Evolutionary conservation across 257 asterid genomes (phyloP).

Genomic region (Forsythia suspensa): DNA sequence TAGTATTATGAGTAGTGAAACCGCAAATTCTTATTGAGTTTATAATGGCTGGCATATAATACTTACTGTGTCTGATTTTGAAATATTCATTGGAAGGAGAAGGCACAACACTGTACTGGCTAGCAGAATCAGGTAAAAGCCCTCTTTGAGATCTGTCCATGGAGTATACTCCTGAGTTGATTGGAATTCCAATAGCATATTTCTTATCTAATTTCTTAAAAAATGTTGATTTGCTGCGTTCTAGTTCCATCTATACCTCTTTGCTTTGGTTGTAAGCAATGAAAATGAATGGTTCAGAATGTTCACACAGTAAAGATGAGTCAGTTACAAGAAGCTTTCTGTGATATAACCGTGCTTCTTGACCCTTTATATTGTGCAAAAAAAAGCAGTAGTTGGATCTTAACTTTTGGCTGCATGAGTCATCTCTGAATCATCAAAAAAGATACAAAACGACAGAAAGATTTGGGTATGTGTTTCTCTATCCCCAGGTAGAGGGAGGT

Average conservation of each 20-base stretch:
- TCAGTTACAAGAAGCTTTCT: background rate
- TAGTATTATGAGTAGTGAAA: background rate
- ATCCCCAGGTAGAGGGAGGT: background rate
- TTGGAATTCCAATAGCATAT: slow-evolving; percentile 35
- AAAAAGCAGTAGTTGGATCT: background rate
- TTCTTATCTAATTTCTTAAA: slow-evolving; percentile 24
- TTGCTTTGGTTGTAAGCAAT: background rate
- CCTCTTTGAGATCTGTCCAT: slow-evolving; percentile 10
- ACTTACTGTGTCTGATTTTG: slow-evolving; percentile 25
- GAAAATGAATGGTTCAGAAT: background rate
- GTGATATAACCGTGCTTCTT: background rate
- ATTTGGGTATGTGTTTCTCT: background rate
- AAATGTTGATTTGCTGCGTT: slow-evolving; percentile 17
- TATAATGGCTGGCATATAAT: background rate
- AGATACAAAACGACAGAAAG: background rate
- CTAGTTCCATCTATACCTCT: slow-evolving; percentile 21
- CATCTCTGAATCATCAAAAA: background rate
- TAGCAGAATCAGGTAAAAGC: slow-evolving; percentile 31
- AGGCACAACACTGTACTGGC: slow-evolving; percentile 27
- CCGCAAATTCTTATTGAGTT: background rate
- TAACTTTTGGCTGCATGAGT: background rate
- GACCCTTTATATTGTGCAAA: background rate
- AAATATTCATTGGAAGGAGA: slow-evolving; percentile 21
- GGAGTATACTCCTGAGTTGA: slow-evolving; percentile 30
- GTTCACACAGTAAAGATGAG: background rate